Evolutionary conservation across 2,329 filamentous ascomycete genomes (phyloP), one percentile per base, ranked within the genome.

Genomic region (Aciculosporium take): DNA sequence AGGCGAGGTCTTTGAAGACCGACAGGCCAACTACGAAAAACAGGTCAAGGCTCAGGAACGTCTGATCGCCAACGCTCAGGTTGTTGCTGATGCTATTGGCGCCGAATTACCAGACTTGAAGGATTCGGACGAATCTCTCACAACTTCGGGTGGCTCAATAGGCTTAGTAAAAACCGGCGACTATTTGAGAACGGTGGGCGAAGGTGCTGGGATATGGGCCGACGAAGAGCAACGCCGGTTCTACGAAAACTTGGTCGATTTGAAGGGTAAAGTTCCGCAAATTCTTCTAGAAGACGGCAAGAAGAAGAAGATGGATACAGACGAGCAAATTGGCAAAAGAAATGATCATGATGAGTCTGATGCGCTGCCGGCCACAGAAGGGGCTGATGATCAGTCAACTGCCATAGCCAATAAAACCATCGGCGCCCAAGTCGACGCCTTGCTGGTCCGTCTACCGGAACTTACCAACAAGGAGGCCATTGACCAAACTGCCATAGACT

Each of bases 151-250:
- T 53, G 79, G 84, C 40, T 81, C 82, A 1, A 95, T 98, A 52
- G 91, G 91, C 27, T 74, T 96, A 30, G 83, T 96, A 51, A 96
- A 95, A 63, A 83, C 88, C 9, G 85, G 86, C 1, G 89, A 96
- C 51, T 96, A 95, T 54, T 69, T 96, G 30, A 82, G 86, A 29
- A 88, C 87, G 10, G 84, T 93, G 57, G 82, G 81, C 18, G 89
- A 96, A 45, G 88, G 87, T 17, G 76, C 88, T 20, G 91, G 91
- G 0, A 96, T 98, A 47, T 98, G 91, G 91, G 88, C 95, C 64
- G 91, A 98, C 52, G 91, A 98, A 56, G 91, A 98, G 41, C 89
- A 98, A 62, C 79, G 91, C 45, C 84, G 91, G 46, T 98, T 98
- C 59, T 98, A 98, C 63, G 91, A 98, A 66, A 96, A 95, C 49